phyloP scores from a whole-genome alignment of 2,329 filamentous ascomycete species.

The Talaromyces albobiverticillius region DNA sequence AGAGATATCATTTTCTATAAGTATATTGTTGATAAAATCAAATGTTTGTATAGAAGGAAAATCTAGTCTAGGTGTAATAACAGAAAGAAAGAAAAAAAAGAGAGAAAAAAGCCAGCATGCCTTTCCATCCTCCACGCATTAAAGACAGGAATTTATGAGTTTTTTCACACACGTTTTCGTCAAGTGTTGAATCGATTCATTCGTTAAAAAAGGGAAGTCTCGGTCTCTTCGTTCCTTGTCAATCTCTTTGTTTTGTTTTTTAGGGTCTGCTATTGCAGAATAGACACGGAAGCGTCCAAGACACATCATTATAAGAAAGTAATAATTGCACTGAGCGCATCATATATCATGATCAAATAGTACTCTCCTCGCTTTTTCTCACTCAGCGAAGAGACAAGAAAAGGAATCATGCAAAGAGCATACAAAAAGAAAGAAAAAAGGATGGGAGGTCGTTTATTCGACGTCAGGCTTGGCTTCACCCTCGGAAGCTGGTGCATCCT shows the following conservation, averaged over 20 bases:
- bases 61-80: conserved; percentile 7
- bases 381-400: not conserved
- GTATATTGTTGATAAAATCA: no score
- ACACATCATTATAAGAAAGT: conserved; percentile 1
- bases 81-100: not conserved
- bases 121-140: no score
- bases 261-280: not conserved
- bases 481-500: conserved; percentile 52
- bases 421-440: not conserved
- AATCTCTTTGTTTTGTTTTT: not conserved
- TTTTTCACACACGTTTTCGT: not conserved
- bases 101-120: no score
- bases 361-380: not conserved
- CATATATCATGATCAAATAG: conserved; percentile 13
- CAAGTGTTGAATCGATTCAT: not conserved
- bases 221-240: not conserved
- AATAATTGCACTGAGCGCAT: conserved; percentile 6
- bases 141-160: no score
- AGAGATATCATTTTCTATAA: no score
- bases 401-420: conserved; percentile 3
- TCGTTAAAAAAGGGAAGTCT: not conserved
- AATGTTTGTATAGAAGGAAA: not conserved
- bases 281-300: not conserved
- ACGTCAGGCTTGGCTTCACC: conserved; percentile 23
- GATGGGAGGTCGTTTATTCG: conserved; percentile 6